These are phyloP conservation scores for Magnolia changhungtana DNA, from an alignment of 164 flowering plant genomes.

Conservation along the genomic window DNA sequence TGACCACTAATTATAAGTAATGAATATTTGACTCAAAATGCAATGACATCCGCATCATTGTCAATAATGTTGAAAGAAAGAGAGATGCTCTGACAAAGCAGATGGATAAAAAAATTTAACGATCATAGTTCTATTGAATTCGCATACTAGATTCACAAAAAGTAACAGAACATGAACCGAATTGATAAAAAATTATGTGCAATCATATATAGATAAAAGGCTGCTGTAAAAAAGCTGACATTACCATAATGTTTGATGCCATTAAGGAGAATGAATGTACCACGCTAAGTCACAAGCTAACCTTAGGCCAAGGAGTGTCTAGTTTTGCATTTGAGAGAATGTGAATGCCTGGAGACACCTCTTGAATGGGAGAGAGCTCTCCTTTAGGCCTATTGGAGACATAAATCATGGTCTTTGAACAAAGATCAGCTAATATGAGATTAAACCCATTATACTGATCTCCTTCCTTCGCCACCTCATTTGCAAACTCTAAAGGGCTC, in stretches of 20 bases:
- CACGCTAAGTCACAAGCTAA: conserved; percentile 6
- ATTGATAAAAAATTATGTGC: too few relatives aligned
- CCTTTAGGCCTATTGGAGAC: conserved; percentile 55
- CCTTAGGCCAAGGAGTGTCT: conserved; percentile 64
- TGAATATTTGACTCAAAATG: too few relatives aligned
- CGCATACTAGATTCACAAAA: not conserved
- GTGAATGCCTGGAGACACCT: conserved; percentile 57
- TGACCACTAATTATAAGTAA: too few relatives aligned
- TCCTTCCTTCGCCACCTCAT: conserved; percentile 39
- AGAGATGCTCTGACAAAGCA: not conserved
- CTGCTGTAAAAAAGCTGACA: too few relatives aligned
- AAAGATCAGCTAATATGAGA: conserved; percentile 46
- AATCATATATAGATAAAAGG: too few relatives aligned
- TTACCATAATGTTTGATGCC: not conserved
- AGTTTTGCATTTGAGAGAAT: conserved; percentile 58
- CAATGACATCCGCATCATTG: too few relatives aligned
- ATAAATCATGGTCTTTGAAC: conserved; percentile 50
- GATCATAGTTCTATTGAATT: not conserved
- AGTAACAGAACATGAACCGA: not conserved
- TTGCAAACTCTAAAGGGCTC: conserved; percentile 50
- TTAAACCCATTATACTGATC: conserved; percentile 57
- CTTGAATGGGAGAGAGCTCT: conserved; percentile 29
- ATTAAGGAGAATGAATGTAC: not conserved
- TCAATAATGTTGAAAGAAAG: not conserved
- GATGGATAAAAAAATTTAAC: not conserved